A percentile compares a stretch with the other conserved stretches of the same genome.
phyloP scores from a whole-genome alignment of 768 basidiomycete species.

The Pisolithus sp. region DNA sequence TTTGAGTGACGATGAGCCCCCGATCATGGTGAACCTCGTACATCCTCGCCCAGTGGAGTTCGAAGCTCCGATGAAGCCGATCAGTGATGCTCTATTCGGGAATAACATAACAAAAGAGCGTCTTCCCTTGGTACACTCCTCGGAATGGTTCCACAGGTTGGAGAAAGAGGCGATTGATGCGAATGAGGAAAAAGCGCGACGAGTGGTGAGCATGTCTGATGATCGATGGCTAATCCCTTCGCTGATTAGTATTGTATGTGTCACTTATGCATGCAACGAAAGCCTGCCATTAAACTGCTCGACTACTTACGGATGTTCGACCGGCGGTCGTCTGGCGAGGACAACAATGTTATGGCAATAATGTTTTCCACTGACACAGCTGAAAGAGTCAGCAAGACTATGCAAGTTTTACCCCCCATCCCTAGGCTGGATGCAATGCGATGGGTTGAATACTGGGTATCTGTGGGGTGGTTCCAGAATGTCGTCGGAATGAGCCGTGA shows the following conservation, averaged over 20 bases:
- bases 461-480: slow-evolving; percentile 17
- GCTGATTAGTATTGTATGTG: background rate
- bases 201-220: slow-evolving; percentile 23
- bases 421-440: slow-evolving; percentile 14
- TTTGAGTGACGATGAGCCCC: slow-evolving; percentile 14
- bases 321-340: background rate
- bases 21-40: slow-evolving; percentile 25
- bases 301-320: slow-evolving; percentile 19
- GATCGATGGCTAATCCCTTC: slow-evolving; percentile 29
- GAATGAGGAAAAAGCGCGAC: slow-evolving; percentile 18
- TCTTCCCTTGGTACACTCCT: slow-evolving; percentile 27
- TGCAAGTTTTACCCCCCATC: background rate
- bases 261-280: background rate
- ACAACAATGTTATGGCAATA: background rate
- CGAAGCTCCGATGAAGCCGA: slow-evolving; percentile 16
- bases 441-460: slow-evolving; percentile 38
- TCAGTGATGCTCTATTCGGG: slow-evolving; percentile 15
- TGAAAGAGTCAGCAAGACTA: background rate
- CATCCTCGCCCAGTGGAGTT: slow-evolving; percentile 29
- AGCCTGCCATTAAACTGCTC: slow-evolving; percentile 30
- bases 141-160: slow-evolving; percentile 30
- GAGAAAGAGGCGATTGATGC: slow-evolving; percentile 6
- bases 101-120: slow-evolving; percentile 5
- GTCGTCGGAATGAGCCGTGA: background rate
- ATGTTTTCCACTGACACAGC: background rate